phyloP scores from a whole-genome alignment of 2,329 filamentous ascomycete species.

The Pseudocercospora musae region DNA sequence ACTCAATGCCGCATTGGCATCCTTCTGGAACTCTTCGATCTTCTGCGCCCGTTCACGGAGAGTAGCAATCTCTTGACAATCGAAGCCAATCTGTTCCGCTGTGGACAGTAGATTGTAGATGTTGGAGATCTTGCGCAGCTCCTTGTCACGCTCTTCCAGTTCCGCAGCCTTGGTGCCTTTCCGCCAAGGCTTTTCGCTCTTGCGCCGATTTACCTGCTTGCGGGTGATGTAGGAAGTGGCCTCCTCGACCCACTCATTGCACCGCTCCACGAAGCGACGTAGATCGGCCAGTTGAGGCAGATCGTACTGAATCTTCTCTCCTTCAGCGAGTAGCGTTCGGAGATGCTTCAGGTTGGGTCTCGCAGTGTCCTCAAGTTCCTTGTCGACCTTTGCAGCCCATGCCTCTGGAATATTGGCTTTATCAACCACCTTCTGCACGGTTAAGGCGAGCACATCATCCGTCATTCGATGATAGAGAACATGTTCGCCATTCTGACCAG shows the following conservation, averaged over 20 bases:
- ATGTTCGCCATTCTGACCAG: constrained; percentile 55
- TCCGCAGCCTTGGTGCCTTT: constrained; percentile 69
- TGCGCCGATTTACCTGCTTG: constrained; percentile 95
- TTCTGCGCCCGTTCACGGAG: constrained; percentile 80
- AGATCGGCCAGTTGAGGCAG: constrained; percentile 78
- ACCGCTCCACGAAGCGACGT: constrained; percentile 87
- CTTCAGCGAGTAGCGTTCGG: constrained; percentile 80
- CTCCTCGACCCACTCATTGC: constrained; percentile 97
- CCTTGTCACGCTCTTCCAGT: constrained; percentile 76
- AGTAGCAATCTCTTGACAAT: constrained; percentile 84
- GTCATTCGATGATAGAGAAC: constrained; percentile 73
- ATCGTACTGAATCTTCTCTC: constrained; percentile 91
- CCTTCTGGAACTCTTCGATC: constrained; percentile 79
- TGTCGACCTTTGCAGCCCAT: constrained; percentile 89
- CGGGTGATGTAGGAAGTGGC: constrained; percentile 93
- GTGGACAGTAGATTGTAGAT: constrained; percentile 79
- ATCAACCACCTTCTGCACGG: constrained; percentile 75
- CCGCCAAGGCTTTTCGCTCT: constrained; percentile 86
- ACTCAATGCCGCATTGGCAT: constrained; percentile 67
- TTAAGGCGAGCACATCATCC: constrained; percentile 63
- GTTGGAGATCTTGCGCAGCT: constrained; percentile 83
- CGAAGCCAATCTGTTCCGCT: constrained; percentile 84
- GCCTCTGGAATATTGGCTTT: constrained; percentile 80
- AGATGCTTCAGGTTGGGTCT: constrained; percentile 83
- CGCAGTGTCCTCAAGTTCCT: constrained; percentile 75